phyloP scores from a whole-genome alignment of 1,284 basidiomycete species.

The Pascua guehoae region DNA sequence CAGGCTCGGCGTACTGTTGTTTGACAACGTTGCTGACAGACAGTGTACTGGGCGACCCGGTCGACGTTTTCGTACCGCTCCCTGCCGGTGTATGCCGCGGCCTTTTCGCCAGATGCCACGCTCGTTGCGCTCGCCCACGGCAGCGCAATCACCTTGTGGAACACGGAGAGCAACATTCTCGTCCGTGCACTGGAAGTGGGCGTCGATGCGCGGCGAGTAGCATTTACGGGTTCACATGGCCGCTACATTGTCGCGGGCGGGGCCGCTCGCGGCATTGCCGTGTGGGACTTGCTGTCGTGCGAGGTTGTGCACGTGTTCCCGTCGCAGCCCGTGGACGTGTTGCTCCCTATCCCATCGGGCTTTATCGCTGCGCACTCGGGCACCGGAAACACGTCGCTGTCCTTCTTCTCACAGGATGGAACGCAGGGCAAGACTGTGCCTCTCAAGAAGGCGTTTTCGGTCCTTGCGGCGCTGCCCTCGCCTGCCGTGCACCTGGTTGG shows the following conservation, averaged over 20 bases:
- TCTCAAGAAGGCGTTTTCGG: conserved; percentile 9
- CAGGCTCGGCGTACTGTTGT: conserved; percentile 3
- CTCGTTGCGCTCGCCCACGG: conserved; percentile 74
- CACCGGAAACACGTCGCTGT: conserved; percentile 43
- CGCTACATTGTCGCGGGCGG: conserved; percentile 57
- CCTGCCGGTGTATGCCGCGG: conserved; percentile 62
- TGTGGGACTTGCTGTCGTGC: conserved; percentile 78
- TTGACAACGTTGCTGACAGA: conserved; percentile 17
- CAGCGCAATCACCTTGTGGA: conserved; percentile 70
- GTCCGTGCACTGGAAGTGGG: conserved; percentile 63
- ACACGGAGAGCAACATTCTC: conserved; percentile 65
- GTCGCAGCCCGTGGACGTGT: conserved; percentile 58
- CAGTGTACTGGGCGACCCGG: conserved; percentile 74
- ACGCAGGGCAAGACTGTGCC: conserved; percentile 4
- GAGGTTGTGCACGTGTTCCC: conserved; percentile 35
- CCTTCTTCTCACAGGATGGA: conserved; percentile 53
- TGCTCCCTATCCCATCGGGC: conserved; percentile 60
- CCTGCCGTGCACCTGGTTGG: conserved; percentile 29
- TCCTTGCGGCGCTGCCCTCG: conserved; percentile 15
- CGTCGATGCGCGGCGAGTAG: conserved; percentile 32
- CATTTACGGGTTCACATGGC: conserved; percentile 49
- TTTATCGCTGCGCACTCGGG: conserved; percentile 29
- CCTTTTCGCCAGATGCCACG: conserved; percentile 84
- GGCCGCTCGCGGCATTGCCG: conserved; percentile 57
- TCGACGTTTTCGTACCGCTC: conserved; percentile 67